phyloP scores from a whole-genome alignment of 345 rosid species.

The Euphorbia pulcherrima region DNA sequence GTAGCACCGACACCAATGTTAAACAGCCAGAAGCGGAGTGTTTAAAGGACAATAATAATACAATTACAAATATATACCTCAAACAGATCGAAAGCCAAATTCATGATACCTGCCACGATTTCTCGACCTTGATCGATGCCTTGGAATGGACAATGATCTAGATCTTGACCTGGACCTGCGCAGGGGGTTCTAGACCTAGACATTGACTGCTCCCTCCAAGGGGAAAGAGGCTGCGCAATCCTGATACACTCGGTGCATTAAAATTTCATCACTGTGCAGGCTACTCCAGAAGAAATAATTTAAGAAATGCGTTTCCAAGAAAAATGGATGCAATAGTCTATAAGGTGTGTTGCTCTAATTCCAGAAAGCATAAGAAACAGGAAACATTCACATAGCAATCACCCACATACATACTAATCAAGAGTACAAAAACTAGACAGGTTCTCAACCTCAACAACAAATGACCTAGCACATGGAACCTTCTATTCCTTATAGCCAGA shows the following conservation, averaged over 20 bases:
- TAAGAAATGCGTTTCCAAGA: neutral
- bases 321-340: neutral
- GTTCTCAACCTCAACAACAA: neutral
- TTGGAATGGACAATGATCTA: slow-evolving; percentile 56
- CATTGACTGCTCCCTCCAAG: slow-evolving; percentile 52
- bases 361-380: neutral
- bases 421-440: neutral
- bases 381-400: neutral
- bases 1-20: slow-evolving; percentile 25
- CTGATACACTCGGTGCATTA: slow-evolving; percentile 30
- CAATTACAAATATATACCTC: neutral
- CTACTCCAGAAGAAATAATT: neutral
- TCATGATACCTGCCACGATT: slow-evolving; percentile 80
- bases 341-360: neutral
- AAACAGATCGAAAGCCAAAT: neutral
- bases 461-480: neutral
- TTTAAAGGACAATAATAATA: neutral
- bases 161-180: slow-evolving; percentile 49
- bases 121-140: slow-evolving; percentile 62
- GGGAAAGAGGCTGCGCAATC: slow-evolving; percentile 63
- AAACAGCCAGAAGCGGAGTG: slow-evolving; percentile 6
- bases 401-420: neutral
- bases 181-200: slow-evolving; percentile 33
- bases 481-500: neutral
- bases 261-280: neutral